Conservation (phyloP, 2,329 filamentous ascomycete species). For the Didymellaceae sp. region DNA sequence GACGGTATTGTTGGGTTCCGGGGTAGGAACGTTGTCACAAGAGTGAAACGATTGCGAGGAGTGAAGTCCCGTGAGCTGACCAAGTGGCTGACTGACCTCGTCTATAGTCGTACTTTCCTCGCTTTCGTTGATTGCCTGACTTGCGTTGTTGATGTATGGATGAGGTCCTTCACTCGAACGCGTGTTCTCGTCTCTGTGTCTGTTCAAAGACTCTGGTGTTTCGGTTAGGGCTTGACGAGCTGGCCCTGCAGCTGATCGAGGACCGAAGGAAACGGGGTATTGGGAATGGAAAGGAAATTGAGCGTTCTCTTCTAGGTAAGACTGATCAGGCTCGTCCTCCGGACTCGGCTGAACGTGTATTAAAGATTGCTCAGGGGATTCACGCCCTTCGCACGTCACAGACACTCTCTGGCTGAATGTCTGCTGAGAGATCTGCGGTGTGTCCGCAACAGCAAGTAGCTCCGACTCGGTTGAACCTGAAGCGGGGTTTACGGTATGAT, state of each 20-base stretch:
- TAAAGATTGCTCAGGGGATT: neutral
- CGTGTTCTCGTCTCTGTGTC: neutral
- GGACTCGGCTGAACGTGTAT: neutral
- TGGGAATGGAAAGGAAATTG: constrained; percentile 24
- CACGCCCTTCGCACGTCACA: no score
- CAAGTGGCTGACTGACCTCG: constrained; percentile 5
- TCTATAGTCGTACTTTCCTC: constrained; percentile 15
- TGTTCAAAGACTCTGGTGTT: neutral
- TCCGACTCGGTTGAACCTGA: neutral
- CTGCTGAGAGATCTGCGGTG: constrained; percentile 8
- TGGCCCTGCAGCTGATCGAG: neutral
- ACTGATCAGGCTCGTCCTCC: neutral
- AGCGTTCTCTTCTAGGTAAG: constrained; percentile 13
- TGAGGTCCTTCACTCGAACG: neutral
- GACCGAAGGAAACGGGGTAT: constrained; percentile 4
- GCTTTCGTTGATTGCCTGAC: neutral
- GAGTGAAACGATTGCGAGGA: no score
- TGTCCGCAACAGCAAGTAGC: constrained; percentile 4
- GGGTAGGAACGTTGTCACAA: no score
- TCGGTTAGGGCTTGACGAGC: neutral
- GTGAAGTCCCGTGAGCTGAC: no score
- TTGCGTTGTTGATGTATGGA: neutral
- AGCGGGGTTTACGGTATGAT: neutral
- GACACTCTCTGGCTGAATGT: no score
- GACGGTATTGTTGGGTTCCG: neutral